Evolutionary conservation across 176 grass and related monocot genomes (phyloP).

Genomic region (Luzula sylvatica): DNA sequence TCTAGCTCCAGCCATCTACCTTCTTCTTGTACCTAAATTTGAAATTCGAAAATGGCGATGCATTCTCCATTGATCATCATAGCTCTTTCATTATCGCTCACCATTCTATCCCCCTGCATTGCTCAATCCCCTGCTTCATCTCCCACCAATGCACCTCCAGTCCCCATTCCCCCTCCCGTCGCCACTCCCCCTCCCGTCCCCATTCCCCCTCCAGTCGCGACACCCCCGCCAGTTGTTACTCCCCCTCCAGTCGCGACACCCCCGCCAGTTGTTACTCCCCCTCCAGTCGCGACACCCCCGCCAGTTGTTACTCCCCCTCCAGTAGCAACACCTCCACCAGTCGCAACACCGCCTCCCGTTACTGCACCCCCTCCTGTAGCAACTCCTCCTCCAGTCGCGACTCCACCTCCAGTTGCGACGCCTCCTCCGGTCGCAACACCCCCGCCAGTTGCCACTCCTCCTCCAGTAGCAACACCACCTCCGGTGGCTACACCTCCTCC

Average conservation of each 20-base stretch:
- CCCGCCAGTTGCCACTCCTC: slow-evolving; percentile 2
- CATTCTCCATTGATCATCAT: slow-evolving; percentile 10
- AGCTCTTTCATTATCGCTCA: slow-evolving; percentile 22
- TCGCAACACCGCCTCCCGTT: background rate
- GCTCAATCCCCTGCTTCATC: slow-evolving; percentile 24
- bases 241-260: slow-evolving; percentile 10
- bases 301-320: slow-evolving; percentile 10
- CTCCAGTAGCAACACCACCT: slow-evolving; percentile 8
- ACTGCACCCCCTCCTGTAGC: slow-evolving; percentile 16
- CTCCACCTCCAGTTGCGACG: slow-evolving; percentile 11
- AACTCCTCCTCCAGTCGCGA: slow-evolving; percentile 11
- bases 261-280: background rate
- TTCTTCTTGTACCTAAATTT: background rate
- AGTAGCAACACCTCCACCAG: background rate
- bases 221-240: slow-evolving; percentile 16
- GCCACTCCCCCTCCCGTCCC: slow-evolving; percentile 25
- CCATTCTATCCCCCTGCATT: slow-evolving; percentile 23
- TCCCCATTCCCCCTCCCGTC: slow-evolving; percentile 15
- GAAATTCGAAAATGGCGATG: background rate
- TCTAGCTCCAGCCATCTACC: background rate
- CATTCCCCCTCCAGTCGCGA: background rate
- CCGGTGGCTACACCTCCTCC: slow-evolving; percentile 4
- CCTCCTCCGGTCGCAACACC: slow-evolving; percentile 16
- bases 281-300: slow-evolving; percentile 18
- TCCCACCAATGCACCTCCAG: slow-evolving; percentile 1